Conservation (phyloP, 2,329 filamentous ascomycete species). For the Fusarium metavorans region DNA sequence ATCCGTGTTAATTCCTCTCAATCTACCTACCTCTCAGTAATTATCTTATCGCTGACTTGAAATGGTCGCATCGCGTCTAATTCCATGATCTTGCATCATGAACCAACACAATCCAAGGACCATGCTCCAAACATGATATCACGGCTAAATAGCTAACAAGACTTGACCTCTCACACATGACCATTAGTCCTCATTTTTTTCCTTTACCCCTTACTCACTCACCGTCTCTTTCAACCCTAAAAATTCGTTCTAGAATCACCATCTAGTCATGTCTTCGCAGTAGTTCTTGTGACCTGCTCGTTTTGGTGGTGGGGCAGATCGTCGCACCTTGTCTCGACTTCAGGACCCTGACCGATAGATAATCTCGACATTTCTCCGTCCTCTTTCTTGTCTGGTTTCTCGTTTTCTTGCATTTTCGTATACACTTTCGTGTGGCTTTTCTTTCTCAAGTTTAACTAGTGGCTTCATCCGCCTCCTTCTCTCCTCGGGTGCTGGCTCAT, state of each 20-base stretch:
- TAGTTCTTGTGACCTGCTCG: conserved; percentile 35
- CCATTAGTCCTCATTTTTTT: not conserved
- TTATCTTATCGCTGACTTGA: not conserved
- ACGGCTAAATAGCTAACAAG: not conserved
- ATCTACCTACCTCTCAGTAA: not conserved
- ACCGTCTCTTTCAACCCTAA: conserved; percentile 28
- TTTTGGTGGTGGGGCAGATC: conserved; percentile 39
- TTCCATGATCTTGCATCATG: not conserved
- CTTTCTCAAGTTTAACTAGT: not conserved
- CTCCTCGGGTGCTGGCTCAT: conserved; percentile 9
- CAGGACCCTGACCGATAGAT: conserved; percentile 27
- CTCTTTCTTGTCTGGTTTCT: conserved; percentile 1
- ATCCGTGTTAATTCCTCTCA: not conserved
- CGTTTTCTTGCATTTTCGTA: not conserved
- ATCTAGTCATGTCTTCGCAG: conserved; percentile 15
- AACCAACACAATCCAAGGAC: not conserved
- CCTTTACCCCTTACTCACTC: conserved; percentile 7
- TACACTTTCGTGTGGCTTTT: not conserved
- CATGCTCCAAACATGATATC: not conserved
- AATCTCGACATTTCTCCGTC: conserved; percentile 16
- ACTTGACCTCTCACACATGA: not conserved
- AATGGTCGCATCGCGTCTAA: not conserved
- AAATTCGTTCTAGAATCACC: conserved; percentile 24
- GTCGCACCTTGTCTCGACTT: conserved; percentile 30
- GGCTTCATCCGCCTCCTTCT: not conserved